Base-by-base conservation (phyloP, 148 eudicot species). In the Euryodendron excelsum region DNA sequence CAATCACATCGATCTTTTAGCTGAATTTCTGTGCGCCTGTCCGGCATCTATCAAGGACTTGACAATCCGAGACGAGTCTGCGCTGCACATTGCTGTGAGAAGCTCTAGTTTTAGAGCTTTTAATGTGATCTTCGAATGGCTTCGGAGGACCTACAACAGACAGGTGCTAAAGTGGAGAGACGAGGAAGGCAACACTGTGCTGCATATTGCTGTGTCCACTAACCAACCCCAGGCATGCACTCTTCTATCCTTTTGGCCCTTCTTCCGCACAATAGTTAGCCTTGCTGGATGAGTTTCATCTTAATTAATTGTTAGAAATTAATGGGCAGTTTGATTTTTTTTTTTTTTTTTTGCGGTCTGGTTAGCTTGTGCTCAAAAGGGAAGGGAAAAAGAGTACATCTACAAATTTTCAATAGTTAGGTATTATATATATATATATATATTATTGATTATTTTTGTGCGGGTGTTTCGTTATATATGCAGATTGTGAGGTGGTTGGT, bases 161-260 rank as follows among this genome's bases (percentile, higher is more conserved):
- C 1, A 27, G 36, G 0, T 70, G 56, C 74, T 70, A 18, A 27
- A 1, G 0, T 2, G 23, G 58, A 48, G 28, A 30, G 74, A 70
- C 1, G 74, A 28, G 33, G 1, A 17, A 1, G 74, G 74, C 9
- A 47, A 70, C 74, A 70, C 56, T 15, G 74, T 27, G 4, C 25
- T 70, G 36, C 74, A 70, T 45, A 15, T 45, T 47, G 74, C 74
- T 15, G 74, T 11, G n/a, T 28, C 4, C n/a, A n/a, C n/a, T n/a
- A n/a, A n/a, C n/a, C n/a, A n/a, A n/a, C n/a, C n/a, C n/a, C n/a
- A n/a, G n/a, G 20, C 13, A 23, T 3, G 4, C 27, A 1, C n/a
- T n/a, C n/a, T 9, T 64, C n/a, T 4, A 0, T 33, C 0, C 10
- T 63, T 63, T 62, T 30, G 7, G 20, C 0, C 10, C 28, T n/a